Evolutionary conservation across 768 basidiomycete genomes (phyloP), one percentile per base, ranked within the genome.

Genomic region (Panaeolus cyanescens): DNA sequence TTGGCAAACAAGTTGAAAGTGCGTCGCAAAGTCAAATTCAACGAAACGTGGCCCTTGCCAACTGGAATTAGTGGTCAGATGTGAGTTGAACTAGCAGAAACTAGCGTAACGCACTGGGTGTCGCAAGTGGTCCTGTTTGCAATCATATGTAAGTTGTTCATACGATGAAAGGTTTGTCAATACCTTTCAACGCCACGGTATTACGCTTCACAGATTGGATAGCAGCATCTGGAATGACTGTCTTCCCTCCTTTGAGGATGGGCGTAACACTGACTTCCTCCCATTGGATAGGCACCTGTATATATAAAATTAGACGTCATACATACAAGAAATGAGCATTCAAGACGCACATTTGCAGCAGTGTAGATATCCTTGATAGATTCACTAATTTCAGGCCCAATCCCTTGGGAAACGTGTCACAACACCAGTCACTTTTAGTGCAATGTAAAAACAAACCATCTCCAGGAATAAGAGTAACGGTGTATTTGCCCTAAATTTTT

Each of bases 1-100:
- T 99, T 99, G 71, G 97, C 97, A 73, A 98, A 99, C 56, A 99
- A 87, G 74, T 95, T 95, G 83, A 99, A 99, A 0, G 96, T 98
- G 68, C 97, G 86, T 64, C 97, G 91, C 60, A 99, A 85, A 20
- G 96, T 99, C 78, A 99, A 80, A 79, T 99, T 99, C 64, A 99
- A 82, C 40, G 97, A 99, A 57, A 99, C 96, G 75, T 99, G 96
- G 30, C 96, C 96, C 83, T 99, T 99, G 69, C 96, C 96, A 74
- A 99, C 95, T 97, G 68, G 66, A 55, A 61, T 28, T 50, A 62
- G 34, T 13, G 15, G 31, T n/a, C 8, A 34, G 36, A 64, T 54
- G 19, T 33, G 58, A 45, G 5, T 13, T 30, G 9, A 64, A 55
- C 3, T 40, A 19, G 36, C 17, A 56, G 54, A 25, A 28, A 30